Evolutionary conservation across 352 stramenopile genomes (phyloP).

Genomic region (Phytophthora capsici): DNA sequence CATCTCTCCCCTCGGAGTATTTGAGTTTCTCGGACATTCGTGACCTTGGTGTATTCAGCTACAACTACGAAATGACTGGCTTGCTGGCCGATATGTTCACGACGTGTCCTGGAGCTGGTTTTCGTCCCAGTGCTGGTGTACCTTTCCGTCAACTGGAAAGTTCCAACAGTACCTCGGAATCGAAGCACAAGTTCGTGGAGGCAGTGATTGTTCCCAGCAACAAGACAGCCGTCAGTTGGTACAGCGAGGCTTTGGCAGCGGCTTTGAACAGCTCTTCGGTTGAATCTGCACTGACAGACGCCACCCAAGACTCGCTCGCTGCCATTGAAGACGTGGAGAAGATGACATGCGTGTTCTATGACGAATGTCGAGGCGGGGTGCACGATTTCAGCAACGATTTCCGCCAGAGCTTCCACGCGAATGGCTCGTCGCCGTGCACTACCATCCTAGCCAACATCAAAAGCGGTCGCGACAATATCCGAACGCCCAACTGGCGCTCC

Average conservation of each 20-base stretch:
- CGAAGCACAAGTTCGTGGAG: conserved; percentile 50
- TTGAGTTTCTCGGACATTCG: conserved; percentile 75
- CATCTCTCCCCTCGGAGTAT: conserved; percentile 65
- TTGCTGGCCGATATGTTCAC: conserved; percentile 78
- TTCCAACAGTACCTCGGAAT: conserved; percentile 10
- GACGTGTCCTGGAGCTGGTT: conserved; percentile 60
- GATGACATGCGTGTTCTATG: conserved; percentile 91
- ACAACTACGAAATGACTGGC: conserved; percentile 87
- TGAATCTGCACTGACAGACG: conserved; percentile 28
- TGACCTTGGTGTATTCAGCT: conserved; percentile 78
- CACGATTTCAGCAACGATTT: conserved; percentile 70
- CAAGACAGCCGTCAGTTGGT: conserved; percentile 48
- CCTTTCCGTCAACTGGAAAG: conserved; percentile 40
- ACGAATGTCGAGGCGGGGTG: conserved; percentile 82
- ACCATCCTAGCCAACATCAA: conserved; percentile 66
- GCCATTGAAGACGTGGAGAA: conserved; percentile 82
- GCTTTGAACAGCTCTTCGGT: conserved; percentile 47
- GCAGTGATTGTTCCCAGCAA: conserved; percentile 69
- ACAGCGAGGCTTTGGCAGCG: conserved; percentile 55
- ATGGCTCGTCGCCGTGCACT: conserved; percentile 64
- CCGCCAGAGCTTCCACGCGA: conserved; percentile 68
- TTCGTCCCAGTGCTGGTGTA: conserved; percentile 21
- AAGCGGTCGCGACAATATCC: conserved; percentile 62
- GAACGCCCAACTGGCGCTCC: conserved; percentile 73
- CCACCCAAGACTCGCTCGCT: conserved; percentile 33